These are phyloP conservation scores for Dovyalis caffra DNA, from an alignment of 345 rosid genomes.

Conservation along the genomic window DNA sequence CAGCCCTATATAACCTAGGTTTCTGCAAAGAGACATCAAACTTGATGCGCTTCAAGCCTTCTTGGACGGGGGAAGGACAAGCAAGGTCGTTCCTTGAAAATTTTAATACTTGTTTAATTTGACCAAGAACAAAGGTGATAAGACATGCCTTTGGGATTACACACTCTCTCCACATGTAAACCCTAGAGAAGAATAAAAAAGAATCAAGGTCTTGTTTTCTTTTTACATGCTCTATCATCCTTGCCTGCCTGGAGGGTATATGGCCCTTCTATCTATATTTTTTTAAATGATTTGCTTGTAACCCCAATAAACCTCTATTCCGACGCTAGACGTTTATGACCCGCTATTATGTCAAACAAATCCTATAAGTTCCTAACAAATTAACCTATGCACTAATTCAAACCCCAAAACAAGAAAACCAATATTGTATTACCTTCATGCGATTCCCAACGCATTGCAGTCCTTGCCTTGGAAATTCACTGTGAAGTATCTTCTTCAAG, in stretches of 20 bases:
- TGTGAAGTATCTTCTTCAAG: too few relatives aligned
- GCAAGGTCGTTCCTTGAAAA: constrained; percentile 24
- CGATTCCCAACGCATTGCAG: constrained; percentile 35
- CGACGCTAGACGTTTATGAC: constrained; percentile 21
- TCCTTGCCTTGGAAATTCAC: constrained; percentile 39
- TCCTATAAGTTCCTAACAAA: not conserved
- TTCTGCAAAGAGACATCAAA: constrained; percentile 6
- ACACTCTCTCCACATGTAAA: constrained; percentile 26
- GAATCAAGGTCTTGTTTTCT: too few relatives aligned
- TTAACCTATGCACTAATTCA: not conserved
- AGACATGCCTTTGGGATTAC: constrained; percentile 61
- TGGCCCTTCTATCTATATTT: too few relatives aligned
- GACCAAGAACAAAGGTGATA: constrained; percentile 32
- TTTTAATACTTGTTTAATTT: constrained; percentile 25
- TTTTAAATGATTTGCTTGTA: too few relatives aligned
- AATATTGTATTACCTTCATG: not conserved
- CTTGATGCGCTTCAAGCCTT: not conserved
- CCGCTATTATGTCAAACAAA: constrained; percentile 18
- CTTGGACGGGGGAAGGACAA: constrained; percentile 21
- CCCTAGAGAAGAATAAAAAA: not conserved
- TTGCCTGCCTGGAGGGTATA: too few relatives aligned
- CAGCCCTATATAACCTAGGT: constrained; percentile 4
- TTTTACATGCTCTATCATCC: too few relatives aligned
- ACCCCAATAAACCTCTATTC: too few relatives aligned
- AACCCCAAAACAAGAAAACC: not conserved